Percentiles rank a stretch among this genome's conserved stretches.
Conservation (phyloP, 225 moss, liverwort and hornwort species). For the Marchantia paleacea region DNA sequence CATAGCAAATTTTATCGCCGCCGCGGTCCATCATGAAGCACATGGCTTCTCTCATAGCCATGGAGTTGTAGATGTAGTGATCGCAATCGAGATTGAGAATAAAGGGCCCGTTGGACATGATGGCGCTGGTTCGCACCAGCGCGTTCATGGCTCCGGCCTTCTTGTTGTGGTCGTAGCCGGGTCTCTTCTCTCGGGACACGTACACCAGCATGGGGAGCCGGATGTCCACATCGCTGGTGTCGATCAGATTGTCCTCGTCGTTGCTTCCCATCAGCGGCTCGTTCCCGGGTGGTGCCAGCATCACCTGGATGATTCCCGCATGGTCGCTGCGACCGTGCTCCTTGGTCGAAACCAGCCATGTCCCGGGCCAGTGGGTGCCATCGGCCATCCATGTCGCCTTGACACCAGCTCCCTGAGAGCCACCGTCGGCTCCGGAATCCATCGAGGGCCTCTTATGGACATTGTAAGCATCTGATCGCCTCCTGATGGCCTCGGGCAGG, state of each 20-base stretch:
- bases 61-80: conserved; percentile 78
- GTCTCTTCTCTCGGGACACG: conserved; percentile 82
- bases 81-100: conserved; percentile 91
- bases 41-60: conserved; percentile 82
- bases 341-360: conserved; percentile 57
- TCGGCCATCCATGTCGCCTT: conserved; percentile 99
- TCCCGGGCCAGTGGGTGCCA: conserved; percentile 91
- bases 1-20: conserved; percentile 65
- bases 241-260: conserved; percentile 79
- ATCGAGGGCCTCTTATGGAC: conserved; percentile 70
- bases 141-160: conserved; percentile 96
- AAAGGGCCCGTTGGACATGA: conserved; percentile 91
- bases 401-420: conserved; percentile 53
- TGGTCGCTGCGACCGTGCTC: conserved; percentile 84
- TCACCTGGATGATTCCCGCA: conserved; percentile 72
- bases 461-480: conserved; percentile 84
- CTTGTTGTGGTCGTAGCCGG: conserved; percentile 90
- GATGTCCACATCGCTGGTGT: conserved; percentile 73
- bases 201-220: conserved; percentile 89
- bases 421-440: conserved; percentile 60
- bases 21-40: conserved; percentile 89
- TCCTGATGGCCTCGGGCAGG: conserved; percentile 70
- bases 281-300: conserved; percentile 55
- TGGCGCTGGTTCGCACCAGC: conserved; percentile 79
- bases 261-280: conserved; percentile 51